Base-by-base conservation (phyloP, 2,329 filamentous ascomycete genomes). In the Drechslerella dactyloides region DNA sequence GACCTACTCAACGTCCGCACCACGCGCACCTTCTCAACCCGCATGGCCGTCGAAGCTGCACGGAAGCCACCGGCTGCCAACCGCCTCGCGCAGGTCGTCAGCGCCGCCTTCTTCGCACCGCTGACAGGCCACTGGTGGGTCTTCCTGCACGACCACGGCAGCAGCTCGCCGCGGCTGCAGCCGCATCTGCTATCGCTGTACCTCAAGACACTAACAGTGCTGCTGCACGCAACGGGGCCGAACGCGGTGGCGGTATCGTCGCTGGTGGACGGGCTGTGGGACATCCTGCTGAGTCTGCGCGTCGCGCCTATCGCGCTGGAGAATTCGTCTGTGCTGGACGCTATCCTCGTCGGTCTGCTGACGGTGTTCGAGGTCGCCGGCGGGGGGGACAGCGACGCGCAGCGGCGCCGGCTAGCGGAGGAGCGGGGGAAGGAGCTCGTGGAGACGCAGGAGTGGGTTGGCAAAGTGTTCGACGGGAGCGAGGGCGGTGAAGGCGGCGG, bases 391-490 rank as follows among this genome's bases (percentile, higher is more conserved):
- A n/a, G n/a, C 54, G 86, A 91, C 70, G 86, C 89, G 81, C 66
- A 68, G 54, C 40, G 72, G 7, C 82, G 87, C 75, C 83, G 86
- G 1, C 79, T 99, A 1, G 93, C 91, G 54, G 86, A 87, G 69
- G 86, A 88, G 65, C 86, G 91, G 76, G 88, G 90, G 0, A 86
- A 87, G 63, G 87, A 93, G 78, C 81, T 97, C 21, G 84, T 96
- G 57, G 93, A 97, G 83, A 90, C 91, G 69, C 86, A 90, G 76
- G 90, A 91, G 77, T 99, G 94, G 94, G 89, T 90, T 1, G 84
- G 87, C 48, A 83, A 83, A 61, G 85, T 97, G 1, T 96, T 97
- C 79, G 86, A 89, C 69, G 82, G 82, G 56, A 23, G 53, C 15
- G 42, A 74, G 58, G n/a, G 69, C 42, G 35, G 74, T 55, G 51